Percentiles rank a stretch among this genome's conserved stretches.
These are phyloP conservation scores for Cryptococcus depauperatus DNA, from an alignment of 1,284 basidiomycete species.

Conservation along the genomic window DNA sequence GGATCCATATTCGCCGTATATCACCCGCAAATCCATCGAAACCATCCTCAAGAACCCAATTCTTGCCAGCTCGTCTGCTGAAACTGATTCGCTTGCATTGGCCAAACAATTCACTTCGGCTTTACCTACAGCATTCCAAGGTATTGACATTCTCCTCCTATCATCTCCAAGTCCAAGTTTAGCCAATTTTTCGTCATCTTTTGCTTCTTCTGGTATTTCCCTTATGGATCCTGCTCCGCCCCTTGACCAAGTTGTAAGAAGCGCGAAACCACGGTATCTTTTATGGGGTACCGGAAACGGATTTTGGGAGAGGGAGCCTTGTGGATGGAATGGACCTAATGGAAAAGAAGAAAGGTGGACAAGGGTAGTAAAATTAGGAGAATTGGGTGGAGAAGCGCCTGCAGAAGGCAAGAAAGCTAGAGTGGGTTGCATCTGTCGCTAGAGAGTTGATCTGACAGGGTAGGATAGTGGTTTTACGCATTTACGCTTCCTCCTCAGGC, in stretches of 20 bases:
- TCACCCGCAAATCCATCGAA: slow-evolving; percentile 63
- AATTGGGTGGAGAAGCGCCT: slow-evolving; percentile 60
- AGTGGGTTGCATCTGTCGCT: slow-evolving; percentile 48
- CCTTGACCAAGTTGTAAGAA: slow-evolving; percentile 58
- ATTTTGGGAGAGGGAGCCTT: slow-evolving; percentile 92
- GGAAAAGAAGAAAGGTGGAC: slow-evolving; percentile 53
- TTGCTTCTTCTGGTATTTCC: slow-evolving; percentile 46
- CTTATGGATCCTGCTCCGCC: slow-evolving; percentile 51
- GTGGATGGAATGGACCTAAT: slow-evolving; percentile 64
- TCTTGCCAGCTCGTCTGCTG: slow-evolving; percentile 34
- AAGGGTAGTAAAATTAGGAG: slow-evolving; percentile 73
- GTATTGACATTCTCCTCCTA: slow-evolving; percentile 75
- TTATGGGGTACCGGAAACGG: slow-evolving; percentile 51
- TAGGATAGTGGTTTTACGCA: slow-evolving; percentile 63
- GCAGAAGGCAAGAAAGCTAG: slow-evolving; percentile 65
- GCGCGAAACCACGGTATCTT: slow-evolving; percentile 38
- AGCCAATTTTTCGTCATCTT: slow-evolving; percentile 56
- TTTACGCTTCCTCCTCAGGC: slow-evolving; percentile 55
- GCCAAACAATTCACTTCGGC: slow-evolving; percentile 63
- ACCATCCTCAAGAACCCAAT: slow-evolving; percentile 52
- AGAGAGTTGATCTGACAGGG: not conserved
- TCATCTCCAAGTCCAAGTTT: slow-evolving; percentile 68
- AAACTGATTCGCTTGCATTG: slow-evolving; percentile 58
- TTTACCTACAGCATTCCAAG: slow-evolving; percentile 47
- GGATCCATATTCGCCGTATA: slow-evolving; percentile 60